Base-by-base conservation (phyloP, 805 yeast species). In the Saccharomyces paradoxus region DNA sequence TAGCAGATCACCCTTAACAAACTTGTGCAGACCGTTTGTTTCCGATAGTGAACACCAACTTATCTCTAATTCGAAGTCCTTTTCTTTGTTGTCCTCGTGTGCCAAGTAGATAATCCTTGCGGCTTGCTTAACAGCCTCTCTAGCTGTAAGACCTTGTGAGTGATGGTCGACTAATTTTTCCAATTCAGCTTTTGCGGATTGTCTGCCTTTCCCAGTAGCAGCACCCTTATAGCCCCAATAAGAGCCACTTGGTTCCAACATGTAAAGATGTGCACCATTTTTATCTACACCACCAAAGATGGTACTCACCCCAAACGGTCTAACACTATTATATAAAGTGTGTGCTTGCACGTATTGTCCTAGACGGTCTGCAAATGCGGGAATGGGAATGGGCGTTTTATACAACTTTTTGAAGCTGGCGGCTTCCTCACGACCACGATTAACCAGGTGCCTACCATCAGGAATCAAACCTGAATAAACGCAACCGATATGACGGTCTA, bases 171-270 rank as follows among this genome's bases (percentile, higher is more conserved):
- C 69, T 55, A 94, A 77, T 71, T 94, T 94, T 72, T 94, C 99
- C 62, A 94, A 80, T 73, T 94, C 99, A 29, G 92, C 87, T 74
- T 92, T 92, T 50, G 99, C 99, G n/a, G 89, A 82, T 72, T 94
- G 99, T 72, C 98, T 83, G 50, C 99, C 99, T 71, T 92, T 94
- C 59, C 99, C 99, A 3, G 97, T 83, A 17, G 99, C 99, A 44
- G 97, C 96, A 57, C 97, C 99, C 53, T 81, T 79, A 74, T 94
- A 94, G 51, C 99, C 99, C 98, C 99, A 95, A 67, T 85, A 89
- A 0, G 89, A 77, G 58, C 99, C 99, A 70, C 95, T 87, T 63
- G 99, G 99, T 71, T 94, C 99, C 56, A 94, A 78, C 97, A 92
- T 94, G 74, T 86, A 92, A 63, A 94, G 79, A 70, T 92, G 97